phyloP scores from a whole-genome alignment of 2,329 filamentous ascomycete species.

The Diplodia corticola region DNA sequence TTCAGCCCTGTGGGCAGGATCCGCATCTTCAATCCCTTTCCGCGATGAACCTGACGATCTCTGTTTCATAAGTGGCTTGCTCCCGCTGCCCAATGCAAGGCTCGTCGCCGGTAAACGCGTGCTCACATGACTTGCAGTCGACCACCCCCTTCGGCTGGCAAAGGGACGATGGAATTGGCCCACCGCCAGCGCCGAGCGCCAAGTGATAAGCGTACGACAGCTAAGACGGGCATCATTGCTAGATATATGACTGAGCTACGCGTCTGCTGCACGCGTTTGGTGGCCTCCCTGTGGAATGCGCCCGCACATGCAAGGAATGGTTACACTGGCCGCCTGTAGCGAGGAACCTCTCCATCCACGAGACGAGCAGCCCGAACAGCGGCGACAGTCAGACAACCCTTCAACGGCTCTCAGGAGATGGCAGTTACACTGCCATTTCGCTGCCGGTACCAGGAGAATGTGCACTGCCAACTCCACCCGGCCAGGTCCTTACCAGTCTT shows the following conservation, averaged over 20 bases:
- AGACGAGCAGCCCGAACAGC: neutral
- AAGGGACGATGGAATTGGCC: slow-evolving; percentile 15
- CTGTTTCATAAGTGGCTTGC: slow-evolving; percentile 4
- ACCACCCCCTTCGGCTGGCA: neutral
- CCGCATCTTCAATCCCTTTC: neutral
- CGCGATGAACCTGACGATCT: slow-evolving; percentile 9
- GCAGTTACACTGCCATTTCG: neutral
- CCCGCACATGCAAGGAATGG: slow-evolving; percentile 29
- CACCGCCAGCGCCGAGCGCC: slow-evolving; percentile 21
- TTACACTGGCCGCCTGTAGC: slow-evolving; percentile 2
- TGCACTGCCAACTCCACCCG: neutral
- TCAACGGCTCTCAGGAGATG: neutral
- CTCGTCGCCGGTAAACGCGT: slow-evolving; percentile 26
- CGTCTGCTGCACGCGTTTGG: slow-evolving; percentile 21
- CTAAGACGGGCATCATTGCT: slow-evolving; percentile 1
- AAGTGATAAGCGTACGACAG: slow-evolving; percentile 21
- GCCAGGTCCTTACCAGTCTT: neutral
- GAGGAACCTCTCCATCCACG: slow-evolving; percentile 18
- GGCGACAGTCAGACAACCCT: neutral
- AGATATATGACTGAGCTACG: slow-evolving; percentile 21
- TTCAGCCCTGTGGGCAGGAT: slow-evolving; percentile 11
- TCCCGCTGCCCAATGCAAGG: slow-evolving; percentile 19
- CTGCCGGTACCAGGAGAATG: neutral
- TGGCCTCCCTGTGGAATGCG: slow-evolving; percentile 24
- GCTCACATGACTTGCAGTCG: slow-evolving; percentile 27